Base-by-base conservation (phyloP, 2,329 filamentous ascomycete species). In the Ophiostoma ulmi region DNA sequence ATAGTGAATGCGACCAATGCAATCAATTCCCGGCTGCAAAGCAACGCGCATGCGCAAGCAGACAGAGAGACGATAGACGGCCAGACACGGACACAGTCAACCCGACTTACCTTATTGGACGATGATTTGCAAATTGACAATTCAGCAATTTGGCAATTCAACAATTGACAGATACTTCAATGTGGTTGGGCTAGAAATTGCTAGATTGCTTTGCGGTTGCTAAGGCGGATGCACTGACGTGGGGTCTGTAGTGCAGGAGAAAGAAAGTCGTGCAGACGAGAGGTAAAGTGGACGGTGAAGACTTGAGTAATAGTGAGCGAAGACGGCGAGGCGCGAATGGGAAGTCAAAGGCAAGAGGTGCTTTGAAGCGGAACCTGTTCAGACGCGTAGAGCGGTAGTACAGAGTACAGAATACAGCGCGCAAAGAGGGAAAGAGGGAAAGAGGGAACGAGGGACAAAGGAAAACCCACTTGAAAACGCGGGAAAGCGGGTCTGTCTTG, bases 401-500 rank as follows among this genome's bases (percentile, higher is more conserved):
- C 61, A 38, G 61, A 22, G 61, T 64, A 31, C 31, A 64, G 67
- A 13, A 64, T 69, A 35, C 55, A 39, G 20, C 61, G 22, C 36
- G 31, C 67, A 55, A 69, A 69, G 31, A 39, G 65, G 31, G n/a
- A 44, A 65, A 64, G 64, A 68, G 61, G 55, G 64, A 36, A 68
- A 41, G 48, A 68, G 61, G 55, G 64, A 36, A 68, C 36, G 48
- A 69, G 26, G 65, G 13, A 67, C 66, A 70, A 52, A 72, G 68
- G 44, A 20, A 26, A 58, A 58, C 52, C 52, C n/a, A 58, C 52
- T 22, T 58, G 52, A 26, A 65, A 72, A 72, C 70, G 73, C 71
- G 71, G 70, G 71, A 74, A 72, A 74, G 73, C 73, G 73, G 73
- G 73, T 72, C 73, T 58, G n/a, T 64, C 61, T 22, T 70, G 61